Conservation (phyloP, 495 filamentous ascomycete species). For the Neurospora tetrasperma region DNA sequence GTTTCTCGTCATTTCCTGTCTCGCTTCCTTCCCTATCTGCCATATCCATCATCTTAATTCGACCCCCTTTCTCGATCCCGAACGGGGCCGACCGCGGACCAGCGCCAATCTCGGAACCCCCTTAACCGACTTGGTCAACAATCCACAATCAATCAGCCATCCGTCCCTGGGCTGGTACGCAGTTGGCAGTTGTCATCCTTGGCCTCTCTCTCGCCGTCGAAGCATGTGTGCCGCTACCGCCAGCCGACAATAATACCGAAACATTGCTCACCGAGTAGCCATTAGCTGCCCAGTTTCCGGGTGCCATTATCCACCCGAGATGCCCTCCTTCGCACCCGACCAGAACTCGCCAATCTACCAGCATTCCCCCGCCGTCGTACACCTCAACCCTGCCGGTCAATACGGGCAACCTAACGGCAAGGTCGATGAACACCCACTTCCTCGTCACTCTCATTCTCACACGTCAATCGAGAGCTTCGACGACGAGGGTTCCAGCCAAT, state of each 20-base stretch:
- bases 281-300: constrained; percentile 3
- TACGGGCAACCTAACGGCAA: constrained; percentile 23
- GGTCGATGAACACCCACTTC: constrained; percentile 17
- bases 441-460: constrained; percentile 22
- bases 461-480: constrained; percentile 28
- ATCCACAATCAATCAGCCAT: not conserved
- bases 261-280: constrained; percentile 8
- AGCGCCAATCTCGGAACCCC: not conserved
- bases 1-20: constrained; percentile 1
- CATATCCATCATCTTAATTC: not conserved
- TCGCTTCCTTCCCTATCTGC: constrained; percentile 1
- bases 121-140: not conserved
- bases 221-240: constrained; percentile 16
- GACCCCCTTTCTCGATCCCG: not conserved
- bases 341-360: constrained; percentile 37
- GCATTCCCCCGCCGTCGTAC: constrained; percentile 25
- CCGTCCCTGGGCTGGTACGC: not conserved
- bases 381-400: constrained; percentile 20
- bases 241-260: constrained; percentile 8
- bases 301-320: constrained; percentile 24
- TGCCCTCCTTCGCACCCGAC: constrained; percentile 51
- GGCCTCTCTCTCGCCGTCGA: not conserved
- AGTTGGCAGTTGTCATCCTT: not conserved
- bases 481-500: constrained; percentile 23
- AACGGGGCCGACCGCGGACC: not conserved